These are phyloP conservation scores for Canavalia ensiformis DNA, from an alignment of 306 rosid species.

Conservation along the genomic window DNA sequence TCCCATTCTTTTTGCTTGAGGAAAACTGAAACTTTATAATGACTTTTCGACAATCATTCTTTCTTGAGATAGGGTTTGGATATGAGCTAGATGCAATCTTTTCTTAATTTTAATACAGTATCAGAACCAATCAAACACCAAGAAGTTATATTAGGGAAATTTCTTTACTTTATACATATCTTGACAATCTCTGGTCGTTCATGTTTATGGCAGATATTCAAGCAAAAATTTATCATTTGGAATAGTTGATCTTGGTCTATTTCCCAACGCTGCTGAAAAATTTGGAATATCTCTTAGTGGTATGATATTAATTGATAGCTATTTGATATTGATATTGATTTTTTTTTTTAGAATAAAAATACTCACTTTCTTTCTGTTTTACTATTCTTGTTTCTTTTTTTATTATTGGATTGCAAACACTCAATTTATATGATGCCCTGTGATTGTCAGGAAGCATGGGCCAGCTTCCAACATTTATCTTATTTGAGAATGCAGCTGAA, in stretches of 20 bases:
- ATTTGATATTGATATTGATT: slow-evolving; percentile 19
- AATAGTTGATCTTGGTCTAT: slow-evolving; percentile 89
- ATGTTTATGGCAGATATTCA: slow-evolving; percentile 75
- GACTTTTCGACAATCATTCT: neutral
- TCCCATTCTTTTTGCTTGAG: slow-evolving; percentile 17
- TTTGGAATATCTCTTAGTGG: slow-evolving; percentile 88
- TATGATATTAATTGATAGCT: slow-evolving; percentile 45
- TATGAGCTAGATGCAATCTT: neutral
- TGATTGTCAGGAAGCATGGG: slow-evolving; percentile 76
- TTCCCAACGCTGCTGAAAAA: slow-evolving; percentile 88
- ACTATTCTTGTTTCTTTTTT: neutral
- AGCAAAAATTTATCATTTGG: slow-evolving; percentile 87
- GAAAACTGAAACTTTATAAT: neutral
- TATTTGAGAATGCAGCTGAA: slow-evolving; percentile 85
- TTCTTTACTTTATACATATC: neutral
- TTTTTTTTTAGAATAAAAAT: neutral
- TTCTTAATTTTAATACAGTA: neutral
- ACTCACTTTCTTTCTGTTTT: slow-evolving; percentile 18
- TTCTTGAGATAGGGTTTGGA: neutral
- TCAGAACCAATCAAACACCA: neutral
- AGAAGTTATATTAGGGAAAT: slow-evolving; percentile 17
- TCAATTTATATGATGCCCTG: slow-evolving; percentile 38
- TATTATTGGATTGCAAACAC: slow-evolving; percentile 14
- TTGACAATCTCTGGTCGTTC: slow-evolving; percentile 37
- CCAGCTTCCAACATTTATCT: slow-evolving; percentile 89